Conservation (phyloP, 129 eudicot species). For the Helichrysum umbraculigerum region DNA sequence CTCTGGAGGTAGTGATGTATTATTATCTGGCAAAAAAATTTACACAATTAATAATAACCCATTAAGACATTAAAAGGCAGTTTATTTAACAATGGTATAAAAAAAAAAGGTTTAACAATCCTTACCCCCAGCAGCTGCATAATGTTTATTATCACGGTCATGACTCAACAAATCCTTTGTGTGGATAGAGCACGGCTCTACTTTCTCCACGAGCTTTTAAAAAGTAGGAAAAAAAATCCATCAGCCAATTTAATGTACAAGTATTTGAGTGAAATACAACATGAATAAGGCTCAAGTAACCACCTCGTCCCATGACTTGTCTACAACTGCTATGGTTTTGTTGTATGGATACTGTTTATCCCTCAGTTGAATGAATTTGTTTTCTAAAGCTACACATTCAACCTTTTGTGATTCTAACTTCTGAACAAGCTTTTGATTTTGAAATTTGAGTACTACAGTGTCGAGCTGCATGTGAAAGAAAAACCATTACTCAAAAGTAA, state of each 20-base stretch:
- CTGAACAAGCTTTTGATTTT: conserved; percentile 83
- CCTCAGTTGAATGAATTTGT: conserved; percentile 50
- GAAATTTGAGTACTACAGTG: conserved; percentile 81
- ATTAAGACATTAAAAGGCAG: conserved; percentile 12
- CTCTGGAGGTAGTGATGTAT: conserved; percentile 41
- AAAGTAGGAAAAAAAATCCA: conserved; percentile 4
- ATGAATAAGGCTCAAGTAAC: conserved; percentile 5
- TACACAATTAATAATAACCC: not conserved
- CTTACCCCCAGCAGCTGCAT: conserved; percentile 43
- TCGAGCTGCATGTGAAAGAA: conserved; percentile 57
- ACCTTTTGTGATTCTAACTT: conserved; percentile 82
- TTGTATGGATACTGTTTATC: conserved; percentile 67
- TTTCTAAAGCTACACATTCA: conserved; percentile 62
- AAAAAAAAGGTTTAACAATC: not conserved
- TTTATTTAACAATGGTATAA: not conserved
- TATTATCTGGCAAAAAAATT: conserved; percentile 45
- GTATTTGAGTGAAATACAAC: conserved; percentile 14
- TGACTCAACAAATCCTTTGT: conserved; percentile 32
- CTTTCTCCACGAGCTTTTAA: conserved; percentile 62
- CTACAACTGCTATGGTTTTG: conserved; percentile 49
- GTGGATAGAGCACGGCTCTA: conserved; percentile 57
- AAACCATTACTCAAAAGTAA: conserved; percentile 8
- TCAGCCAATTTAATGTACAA: conserved; percentile 10
- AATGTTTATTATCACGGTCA: conserved; percentile 38
- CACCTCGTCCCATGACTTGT: conserved; percentile 81